Evolutionary conservation across 2,329 filamentous ascomycete species (phyloP), one percentile per base, ranked within the genome.

Genomic region (Trichothecium sympodiale): DNA sequence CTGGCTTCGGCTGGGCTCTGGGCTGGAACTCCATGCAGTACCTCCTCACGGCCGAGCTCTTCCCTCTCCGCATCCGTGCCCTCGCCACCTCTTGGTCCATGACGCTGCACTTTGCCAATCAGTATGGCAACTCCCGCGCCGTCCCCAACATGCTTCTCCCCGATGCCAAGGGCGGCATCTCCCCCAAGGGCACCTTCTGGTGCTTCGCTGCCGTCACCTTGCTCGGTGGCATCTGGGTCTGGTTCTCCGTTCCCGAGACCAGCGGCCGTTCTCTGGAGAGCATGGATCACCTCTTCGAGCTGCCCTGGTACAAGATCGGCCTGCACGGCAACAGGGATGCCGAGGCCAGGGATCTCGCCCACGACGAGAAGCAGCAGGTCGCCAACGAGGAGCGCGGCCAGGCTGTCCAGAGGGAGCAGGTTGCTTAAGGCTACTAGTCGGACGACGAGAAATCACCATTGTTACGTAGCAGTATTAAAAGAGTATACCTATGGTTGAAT

Each of bases 21-120:
- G 78, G 73, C 26, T 87, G 77, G 80, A 85, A 85, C 59, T 74
- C 68, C 1, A 81, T 84, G 66, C 82, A 86, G 57, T 88, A 87
- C 52, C 67, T 88, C 4, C 70, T 88, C 38, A 85, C 81, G 12
- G 79, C 80, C 2, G 83, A 88, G 51, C 68, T 88, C 41, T 88
- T 84, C 61, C 81, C 83, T 1, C 67, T 87, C 8, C 71, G 81
- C 4, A 76, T 88, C 34, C 74, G 83, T 37, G 80, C 81, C 4
- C 58, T 86, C 8, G 74, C 77, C 15, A 81, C 79, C 1, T 81
- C 75, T 0, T 67, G 82, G 50, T 75, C 79, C 32, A 87, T 87
- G 83, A 82, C 76, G 1, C 69, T 86, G 40, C 82, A 88, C 56
- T 87, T 87, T 50, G 77, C 71, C 40, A 84, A 84, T 55, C 80